Conservation (phyloP, 768 basidiomycete species). For the Hortiboletus flavorubellus region DNA sequence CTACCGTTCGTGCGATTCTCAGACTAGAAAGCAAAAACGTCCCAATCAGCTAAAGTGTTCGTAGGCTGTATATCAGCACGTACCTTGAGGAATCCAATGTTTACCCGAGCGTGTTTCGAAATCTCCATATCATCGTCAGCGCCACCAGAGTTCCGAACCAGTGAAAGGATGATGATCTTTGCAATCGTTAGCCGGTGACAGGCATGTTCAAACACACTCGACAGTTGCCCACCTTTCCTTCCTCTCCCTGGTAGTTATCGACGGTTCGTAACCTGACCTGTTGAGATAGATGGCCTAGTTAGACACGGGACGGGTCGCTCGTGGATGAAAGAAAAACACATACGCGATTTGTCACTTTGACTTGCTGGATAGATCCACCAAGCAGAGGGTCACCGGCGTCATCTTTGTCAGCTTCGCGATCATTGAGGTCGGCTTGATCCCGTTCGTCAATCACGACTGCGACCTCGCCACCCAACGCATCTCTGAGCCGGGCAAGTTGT, state of each 20-base stretch:
- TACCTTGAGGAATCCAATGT: slow-evolving; percentile 76
- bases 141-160: slow-evolving; percentile 68
- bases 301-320: background rate
- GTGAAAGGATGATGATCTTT: slow-evolving; percentile 67
- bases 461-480: slow-evolving; percentile 43
- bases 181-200: background rate
- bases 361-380: slow-evolving; percentile 36
- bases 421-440: slow-evolving; percentile 58
- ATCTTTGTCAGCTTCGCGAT: slow-evolving; percentile 42
- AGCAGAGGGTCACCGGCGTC: slow-evolving; percentile 27
- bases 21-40: slow-evolving; percentile 35
- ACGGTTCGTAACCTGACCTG: slow-evolving; percentile 70
- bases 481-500: slow-evolving; percentile 44
- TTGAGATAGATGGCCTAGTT: background rate
- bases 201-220: background rate
- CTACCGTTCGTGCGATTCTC: slow-evolving; percentile 53
- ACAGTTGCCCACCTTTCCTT: slow-evolving; percentile 44
- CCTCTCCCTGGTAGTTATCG: slow-evolving; percentile 78
- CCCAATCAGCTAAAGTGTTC: background rate
- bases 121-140: slow-evolving; percentile 33
- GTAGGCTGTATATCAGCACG: background rate
- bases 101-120: slow-evolving; percentile 24
- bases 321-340: slow-evolving; percentile 10
- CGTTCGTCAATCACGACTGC: slow-evolving; percentile 67
- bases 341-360: slow-evolving; percentile 53